A percentile compares a stretch with the other conserved stretches of the same genome.
phyloP scores from a whole-genome alignment of 2,329 filamentous ascomycete species.

The Aureobasidium musti region DNA sequence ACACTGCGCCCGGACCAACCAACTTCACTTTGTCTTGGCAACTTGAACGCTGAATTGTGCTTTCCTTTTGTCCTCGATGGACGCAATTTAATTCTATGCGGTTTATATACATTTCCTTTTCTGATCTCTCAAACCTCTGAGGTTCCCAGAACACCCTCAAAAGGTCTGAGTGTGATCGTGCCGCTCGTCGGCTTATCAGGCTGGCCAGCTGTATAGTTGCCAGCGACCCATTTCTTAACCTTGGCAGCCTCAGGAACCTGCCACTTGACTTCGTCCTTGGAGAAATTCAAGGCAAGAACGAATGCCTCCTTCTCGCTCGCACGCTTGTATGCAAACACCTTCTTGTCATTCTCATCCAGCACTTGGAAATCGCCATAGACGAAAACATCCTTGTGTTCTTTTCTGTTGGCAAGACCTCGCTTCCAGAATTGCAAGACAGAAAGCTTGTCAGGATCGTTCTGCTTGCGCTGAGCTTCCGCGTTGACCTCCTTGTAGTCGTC shows the following conservation, averaged over 20 bases:
- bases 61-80: background rate
- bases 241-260: constrained; percentile 40
- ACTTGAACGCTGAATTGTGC: background rate
- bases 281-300: constrained; percentile 43
- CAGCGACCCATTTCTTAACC: constrained; percentile 42
- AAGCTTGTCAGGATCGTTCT: constrained; percentile 36
- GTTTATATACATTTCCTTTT: background rate
- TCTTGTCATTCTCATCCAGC: constrained; percentile 54
- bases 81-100: background rate
- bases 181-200: constrained; percentile 37
- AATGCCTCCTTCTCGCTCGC: constrained; percentile 38
- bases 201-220: constrained; percentile 39
- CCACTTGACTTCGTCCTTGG: constrained; percentile 39
- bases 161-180: constrained; percentile 39
- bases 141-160: constrained; percentile 41
- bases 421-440: constrained; percentile 65
- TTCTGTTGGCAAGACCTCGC: constrained; percentile 56
- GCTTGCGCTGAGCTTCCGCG: constrained; percentile 54
- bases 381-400: constrained; percentile 59
- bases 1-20: background rate
- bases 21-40: constrained; percentile 5
- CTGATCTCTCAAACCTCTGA: background rate
- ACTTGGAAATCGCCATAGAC: constrained; percentile 62
- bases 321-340: constrained; percentile 56
- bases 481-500: constrained; percentile 59